Percentiles rank a stretch among this genome's conserved stretches.
phyloP scores from a whole-genome alignment of 2,329 filamentous ascomycete species.

The Fusarium sp. region DNA sequence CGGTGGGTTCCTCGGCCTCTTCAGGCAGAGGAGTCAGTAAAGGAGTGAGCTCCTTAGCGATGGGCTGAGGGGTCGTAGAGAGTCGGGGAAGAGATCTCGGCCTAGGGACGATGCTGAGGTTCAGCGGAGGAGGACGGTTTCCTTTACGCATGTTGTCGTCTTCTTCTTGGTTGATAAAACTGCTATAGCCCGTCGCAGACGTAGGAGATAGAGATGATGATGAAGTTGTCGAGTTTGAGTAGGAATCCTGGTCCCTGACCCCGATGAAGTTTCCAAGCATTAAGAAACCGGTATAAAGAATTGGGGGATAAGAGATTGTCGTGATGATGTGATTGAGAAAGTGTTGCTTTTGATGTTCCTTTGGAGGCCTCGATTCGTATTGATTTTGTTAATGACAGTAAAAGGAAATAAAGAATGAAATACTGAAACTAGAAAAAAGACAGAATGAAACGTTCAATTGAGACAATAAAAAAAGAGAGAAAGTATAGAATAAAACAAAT shows the following conservation, averaged over 20 bases:
- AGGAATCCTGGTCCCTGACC: constrained; percentile 31
- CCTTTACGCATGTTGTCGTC: constrained; percentile 47
- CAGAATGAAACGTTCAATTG: neutral
- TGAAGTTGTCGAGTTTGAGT: constrained; percentile 12
- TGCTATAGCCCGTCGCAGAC: constrained; percentile 32
- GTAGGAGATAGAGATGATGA: neutral
- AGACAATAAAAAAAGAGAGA: neutral
- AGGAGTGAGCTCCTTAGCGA: constrained; percentile 40
- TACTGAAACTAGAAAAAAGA: neutral
- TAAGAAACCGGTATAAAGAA: constrained; percentile 21
- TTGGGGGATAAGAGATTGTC: neutral
- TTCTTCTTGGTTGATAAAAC: constrained; percentile 17
- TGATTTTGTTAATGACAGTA: constrained; percentile 2
- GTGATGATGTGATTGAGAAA: neutral
- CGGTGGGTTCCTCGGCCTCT: constrained; percentile 40
- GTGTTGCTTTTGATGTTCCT: neutral
- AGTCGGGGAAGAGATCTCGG: constrained; percentile 41
- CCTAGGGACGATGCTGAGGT: constrained; percentile 47
- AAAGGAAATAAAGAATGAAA: constrained; percentile 21
- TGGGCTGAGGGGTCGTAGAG: constrained; percentile 34
- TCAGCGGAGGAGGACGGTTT: constrained; percentile 50
- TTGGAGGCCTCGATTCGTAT: constrained; percentile 22
- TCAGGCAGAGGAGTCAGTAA: constrained; percentile 43
- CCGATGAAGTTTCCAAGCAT: constrained; percentile 34
- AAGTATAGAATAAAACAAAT: neutral